Base-by-base conservation (phyloP, 345 rosid genomes). In the Hevea brasiliensis region DNA sequence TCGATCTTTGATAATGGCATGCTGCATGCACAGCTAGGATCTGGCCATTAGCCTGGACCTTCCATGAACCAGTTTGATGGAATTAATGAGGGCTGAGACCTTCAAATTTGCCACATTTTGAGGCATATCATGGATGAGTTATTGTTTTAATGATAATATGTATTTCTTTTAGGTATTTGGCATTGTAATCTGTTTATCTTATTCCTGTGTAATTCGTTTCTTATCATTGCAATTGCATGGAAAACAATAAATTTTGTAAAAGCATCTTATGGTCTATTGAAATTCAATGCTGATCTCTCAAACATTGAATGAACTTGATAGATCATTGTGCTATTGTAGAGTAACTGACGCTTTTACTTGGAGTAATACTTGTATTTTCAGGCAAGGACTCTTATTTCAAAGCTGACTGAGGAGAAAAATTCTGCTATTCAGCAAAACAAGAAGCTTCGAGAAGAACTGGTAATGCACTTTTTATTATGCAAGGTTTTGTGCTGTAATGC, bases 401-500 rank as follows among this genome's bases (percentile, higher is more conserved):
- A 79, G 83, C 86, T 91, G 61, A 87, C 84, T 0, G 84, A 85
- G 64, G 94, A 91, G 74, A 91, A 83, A 81, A 87, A 80, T 66
- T 79, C 85, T 67, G 77, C 81, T 20, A 4, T 84, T 74, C 87
- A 85, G 82, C 80, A 75, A 74, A 85, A 72, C 74, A 81, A 75
- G 58, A 81, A 54, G 80, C 92, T 91, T 85, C 92, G 75, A 65
- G 85, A 81, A 72, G 92, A 89, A 72, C 63, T 89, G 94, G 97
- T 91, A 81, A 81, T 80, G 8, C 66, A n/a, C 47, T 74, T 62
- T 15, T 40, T 53, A 37, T 60, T 26, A 12, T 62, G 41, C 3
- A 9, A 24, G 29, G 5, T 23, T 55, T 2, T 26, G 27, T 21
- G 58, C 15, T 18, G 50, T n/a, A 74, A 58, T 57, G 37, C 29